Conservation (phyloP, 768 basidiomycete genomes). For the Termitomyces titanicus region DNA sequence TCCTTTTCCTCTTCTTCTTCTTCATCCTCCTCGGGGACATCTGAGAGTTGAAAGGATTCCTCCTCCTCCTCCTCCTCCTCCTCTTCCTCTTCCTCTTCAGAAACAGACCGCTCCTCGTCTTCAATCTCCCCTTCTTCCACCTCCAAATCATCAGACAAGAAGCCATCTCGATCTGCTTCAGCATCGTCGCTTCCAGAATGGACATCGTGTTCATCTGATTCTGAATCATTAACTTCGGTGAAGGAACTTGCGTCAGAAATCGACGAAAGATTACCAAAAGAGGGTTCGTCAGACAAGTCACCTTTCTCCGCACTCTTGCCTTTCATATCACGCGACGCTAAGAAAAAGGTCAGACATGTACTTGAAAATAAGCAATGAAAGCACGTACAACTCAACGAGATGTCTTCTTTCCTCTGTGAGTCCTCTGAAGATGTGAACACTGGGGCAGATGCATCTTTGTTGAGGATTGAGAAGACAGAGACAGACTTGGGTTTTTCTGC, state of each 20-base stretch:
- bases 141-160: constrained; percentile 12
- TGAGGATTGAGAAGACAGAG: constrained; percentile 8
- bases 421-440: constrained; percentile 1
- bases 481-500: constrained; percentile 7
- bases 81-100: no score
- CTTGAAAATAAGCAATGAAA: neutral
- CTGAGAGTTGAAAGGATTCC: constrained; percentile 12
- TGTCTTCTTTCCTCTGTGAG: constrained; percentile 1
- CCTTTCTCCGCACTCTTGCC: constrained; percentile 13
- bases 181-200: constrained; percentile 26
- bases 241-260: constrained; percentile 46
- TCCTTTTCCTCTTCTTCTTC: constrained; percentile 6
- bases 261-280: constrained; percentile 35
- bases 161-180: constrained; percentile 19
- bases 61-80: constrained; percentile 17
- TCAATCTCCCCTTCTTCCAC: constrained; percentile 9
- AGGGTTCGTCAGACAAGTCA: constrained; percentile 20
- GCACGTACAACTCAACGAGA: neutral
- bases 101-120: constrained; percentile 17
- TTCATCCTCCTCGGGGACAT: constrained; percentile 15
- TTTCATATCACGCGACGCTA: constrained; percentile 1
- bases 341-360: neutral
- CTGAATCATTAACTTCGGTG: constrained; percentile 38
- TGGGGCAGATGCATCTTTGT: neutral
- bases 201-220: constrained; percentile 16